Conservation (phyloP, 495 filamentous ascomycete genomes). For the Hypoxylon cercidicola region DNA sequence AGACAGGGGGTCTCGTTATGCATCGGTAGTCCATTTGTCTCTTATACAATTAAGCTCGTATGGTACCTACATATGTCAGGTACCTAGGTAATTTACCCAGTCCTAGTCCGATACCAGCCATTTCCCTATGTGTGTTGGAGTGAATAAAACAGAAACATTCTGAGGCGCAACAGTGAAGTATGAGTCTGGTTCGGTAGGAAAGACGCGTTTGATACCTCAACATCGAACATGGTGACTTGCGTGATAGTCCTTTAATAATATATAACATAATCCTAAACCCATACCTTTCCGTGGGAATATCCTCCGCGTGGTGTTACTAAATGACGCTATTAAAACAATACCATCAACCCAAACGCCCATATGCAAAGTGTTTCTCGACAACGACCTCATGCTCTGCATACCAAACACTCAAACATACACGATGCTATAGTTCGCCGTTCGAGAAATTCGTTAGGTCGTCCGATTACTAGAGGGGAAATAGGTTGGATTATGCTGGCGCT, state of each 20-base stretch:
- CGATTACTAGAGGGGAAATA: neutral
- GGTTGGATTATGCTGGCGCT: neutral
- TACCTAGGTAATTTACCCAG: no score
- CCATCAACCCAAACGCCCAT: slow-evolving; percentile 22
- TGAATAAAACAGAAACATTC: no score
- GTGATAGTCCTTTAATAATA: slow-evolving; percentile 1
- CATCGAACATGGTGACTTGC: neutral
- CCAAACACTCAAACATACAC: neutral
- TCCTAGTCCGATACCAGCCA: no score
- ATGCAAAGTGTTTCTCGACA: slow-evolving; percentile 14
- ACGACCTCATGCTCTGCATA: slow-evolving; percentile 1
- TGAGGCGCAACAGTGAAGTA: no score
- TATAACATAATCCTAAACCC: slow-evolving; percentile 17
- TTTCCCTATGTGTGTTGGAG: no score
- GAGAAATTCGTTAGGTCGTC: neutral
- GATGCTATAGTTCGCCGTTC: neutral
- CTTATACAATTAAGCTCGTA: no score
- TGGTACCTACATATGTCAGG: no score
- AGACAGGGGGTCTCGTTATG: no score
- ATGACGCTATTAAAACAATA: slow-evolving; percentile 13
- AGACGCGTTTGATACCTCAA: neutral
- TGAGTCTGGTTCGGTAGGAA: neutral
- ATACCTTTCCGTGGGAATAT: slow-evolving; percentile 33
- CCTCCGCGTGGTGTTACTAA: slow-evolving; percentile 18
- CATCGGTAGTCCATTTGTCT: no score